Conservation (phyloP, 2,329 filamentous ascomycete genomes). For the Lachnum nothofagi region DNA sequence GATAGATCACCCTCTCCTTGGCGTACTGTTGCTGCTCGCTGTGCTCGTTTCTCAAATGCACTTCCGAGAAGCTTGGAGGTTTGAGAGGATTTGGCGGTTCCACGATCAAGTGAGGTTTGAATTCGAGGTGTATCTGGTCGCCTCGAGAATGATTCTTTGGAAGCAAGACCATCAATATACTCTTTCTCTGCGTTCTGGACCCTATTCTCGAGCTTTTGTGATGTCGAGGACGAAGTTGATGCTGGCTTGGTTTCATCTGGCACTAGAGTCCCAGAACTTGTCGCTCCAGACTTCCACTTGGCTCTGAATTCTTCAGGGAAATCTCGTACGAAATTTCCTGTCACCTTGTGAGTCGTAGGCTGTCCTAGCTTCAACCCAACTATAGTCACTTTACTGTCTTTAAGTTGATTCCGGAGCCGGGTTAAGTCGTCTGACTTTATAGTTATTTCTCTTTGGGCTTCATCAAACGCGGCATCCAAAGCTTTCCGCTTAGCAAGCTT, state of each 20-base stretch:
- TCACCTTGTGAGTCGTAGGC: constrained; percentile 29
- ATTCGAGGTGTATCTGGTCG: constrained; percentile 21
- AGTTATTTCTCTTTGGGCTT: neutral
- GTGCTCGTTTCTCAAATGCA: too few species aligned
- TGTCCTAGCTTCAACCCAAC: too few species aligned
- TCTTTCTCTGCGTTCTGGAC: constrained; percentile 25
- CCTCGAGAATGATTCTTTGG: constrained; percentile 19
- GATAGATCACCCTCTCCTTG: constrained; percentile 18
- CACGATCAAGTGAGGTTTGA: constrained; percentile 31
- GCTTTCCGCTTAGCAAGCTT: constrained; percentile 25
- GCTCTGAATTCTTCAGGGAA: constrained; percentile 48
- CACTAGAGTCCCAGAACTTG: constrained; percentile 13
- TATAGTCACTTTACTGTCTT: too few species aligned
- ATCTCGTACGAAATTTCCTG: constrained; percentile 46
- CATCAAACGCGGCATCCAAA: constrained; percentile 26
- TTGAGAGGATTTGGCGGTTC: neutral
- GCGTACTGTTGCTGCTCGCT: neutral
- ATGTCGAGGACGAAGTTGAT: constrained; percentile 4
- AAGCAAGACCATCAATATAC: constrained; percentile 23
- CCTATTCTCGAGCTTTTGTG: constrained; percentile 12
- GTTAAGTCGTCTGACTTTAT: too few species aligned
- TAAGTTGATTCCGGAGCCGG: too few species aligned
- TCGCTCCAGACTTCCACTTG: constrained; percentile 36
- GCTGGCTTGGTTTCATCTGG: constrained; percentile 8
- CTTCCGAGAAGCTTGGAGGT: neutral